Base-by-base conservation (phyloP, 2,329 filamentous ascomycete species). In the Scedosporium dehoogii region DNA sequence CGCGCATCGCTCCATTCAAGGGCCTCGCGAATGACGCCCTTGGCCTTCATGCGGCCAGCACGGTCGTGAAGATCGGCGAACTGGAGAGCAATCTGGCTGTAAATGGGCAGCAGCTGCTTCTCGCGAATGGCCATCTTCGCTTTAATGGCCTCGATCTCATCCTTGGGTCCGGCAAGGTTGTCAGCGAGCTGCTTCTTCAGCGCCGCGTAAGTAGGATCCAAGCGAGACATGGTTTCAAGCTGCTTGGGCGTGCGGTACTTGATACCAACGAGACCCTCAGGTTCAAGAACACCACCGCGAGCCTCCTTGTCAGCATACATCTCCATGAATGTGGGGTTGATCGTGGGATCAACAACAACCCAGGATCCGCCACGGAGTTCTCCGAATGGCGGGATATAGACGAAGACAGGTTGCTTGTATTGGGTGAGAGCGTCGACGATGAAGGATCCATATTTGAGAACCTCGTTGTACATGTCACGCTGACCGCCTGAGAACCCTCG, bases 381-480 rank as follows among this genome's bases (percentile, higher is more conserved):
- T 69, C 94, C 93, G 72, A 89, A 91, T 7, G 94, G 94, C 72
- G 94, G 94, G 72, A 99, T 99, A 82, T 99, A 99, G 67, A 99
- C 91, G 73, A 99, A 99, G 77, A 99, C 88, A 62, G 94, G 94
- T 81, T 99, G 94, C 82, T 99, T 91, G 73, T 91, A 99, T 79
- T 97, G 96, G 82, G 96, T 92, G 58, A 99, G 88, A 62, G 93
- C 93, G 72, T 99, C 94, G 69, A 99, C 94, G 72, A 99, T 99
- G 84, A 94, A 97, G 18, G 93, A 97, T 73, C 94, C 94, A 72
- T 99, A 99, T 83, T 99, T 99, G 77, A 99, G 86, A 16, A 99
- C 94, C 79, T 99, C 94, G 80, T 97, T 97, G 86, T 96, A 99
- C 94, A 99, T 99, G 78, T 99, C 94, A 69, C 93, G 91, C 79